Conservation (phyloP, 78 protist species). For the Bodo saltans region DNA sequence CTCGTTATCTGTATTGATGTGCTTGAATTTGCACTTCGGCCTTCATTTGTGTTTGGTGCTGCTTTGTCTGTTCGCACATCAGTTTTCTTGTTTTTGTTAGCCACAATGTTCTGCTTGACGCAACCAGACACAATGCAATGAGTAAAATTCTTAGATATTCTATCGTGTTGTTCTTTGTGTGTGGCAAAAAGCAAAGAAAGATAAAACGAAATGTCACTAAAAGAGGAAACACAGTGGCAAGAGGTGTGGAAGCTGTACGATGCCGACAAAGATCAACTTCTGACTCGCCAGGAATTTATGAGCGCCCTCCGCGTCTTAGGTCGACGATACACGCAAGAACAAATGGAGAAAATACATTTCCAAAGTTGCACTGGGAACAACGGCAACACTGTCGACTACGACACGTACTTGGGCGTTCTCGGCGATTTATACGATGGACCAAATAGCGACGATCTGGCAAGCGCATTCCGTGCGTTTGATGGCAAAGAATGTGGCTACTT, state of each 20-base stretch:
- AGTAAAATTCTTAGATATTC: too few relatives aligned
- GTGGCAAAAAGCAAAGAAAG: background rate
- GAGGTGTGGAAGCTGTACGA: slow-evolving; percentile 22
- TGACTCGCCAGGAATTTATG: background rate
- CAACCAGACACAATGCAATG: too few relatives aligned
- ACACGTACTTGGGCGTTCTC: background rate
- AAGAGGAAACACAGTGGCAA: slow-evolving; percentile 3
- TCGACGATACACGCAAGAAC: background rate
- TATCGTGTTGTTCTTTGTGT: too few relatives aligned
- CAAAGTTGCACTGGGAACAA: background rate
- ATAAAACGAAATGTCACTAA: background rate
- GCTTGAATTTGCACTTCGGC: too few relatives aligned
- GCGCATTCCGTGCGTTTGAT: slow-evolving; percentile 8
- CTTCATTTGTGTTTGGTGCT: too few relatives aligned
- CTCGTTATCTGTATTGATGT: too few relatives aligned
- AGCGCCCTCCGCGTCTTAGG: background rate
- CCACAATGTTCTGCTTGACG: too few relatives aligned
- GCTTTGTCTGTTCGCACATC: too few relatives aligned
- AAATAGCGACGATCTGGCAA: background rate
- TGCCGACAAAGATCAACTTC: background rate
- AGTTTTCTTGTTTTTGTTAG: too few relatives aligned
- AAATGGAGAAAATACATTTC: background rate
- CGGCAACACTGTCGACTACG: background rate
- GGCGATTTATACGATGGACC: slow-evolving; percentile 17
- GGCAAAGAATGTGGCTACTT: slow-evolving; percentile 5